Evolutionary conservation across 2,329 filamentous ascomycete genomes (phyloP).

Genomic region (Claviceps monticola): DNA sequence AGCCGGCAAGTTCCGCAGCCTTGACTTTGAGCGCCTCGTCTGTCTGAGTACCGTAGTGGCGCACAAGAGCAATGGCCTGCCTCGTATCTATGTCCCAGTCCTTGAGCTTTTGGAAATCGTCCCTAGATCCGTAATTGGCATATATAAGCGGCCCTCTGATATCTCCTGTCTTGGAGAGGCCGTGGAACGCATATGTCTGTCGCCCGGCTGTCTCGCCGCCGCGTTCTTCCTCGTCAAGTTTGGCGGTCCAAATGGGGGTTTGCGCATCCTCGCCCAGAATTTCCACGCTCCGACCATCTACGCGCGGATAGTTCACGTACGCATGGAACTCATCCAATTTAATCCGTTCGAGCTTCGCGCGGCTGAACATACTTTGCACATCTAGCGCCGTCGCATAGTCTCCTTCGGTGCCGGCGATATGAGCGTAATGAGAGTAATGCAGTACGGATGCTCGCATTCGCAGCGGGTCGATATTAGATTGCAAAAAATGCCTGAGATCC

Average conservation of each 20-base stretch:
- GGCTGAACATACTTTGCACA: slow-evolving; percentile 62
- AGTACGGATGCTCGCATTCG: slow-evolving; percentile 59
- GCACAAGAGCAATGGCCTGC: slow-evolving; percentile 72
- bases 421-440: slow-evolving; percentile 72
- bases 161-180: slow-evolving; percentile 73
- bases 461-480: slow-evolving; percentile 55
- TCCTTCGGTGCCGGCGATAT: slow-evolving; percentile 88
- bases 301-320: slow-evolving; percentile 81
- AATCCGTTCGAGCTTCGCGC: slow-evolving; percentile 61
- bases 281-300: slow-evolving; percentile 64
- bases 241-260: slow-evolving; percentile 59
- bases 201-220: slow-evolving; percentile 48
- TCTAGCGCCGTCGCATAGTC: slow-evolving; percentile 78
- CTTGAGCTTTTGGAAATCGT: slow-evolving; percentile 64
- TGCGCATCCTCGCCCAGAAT: slow-evolving; percentile 56
- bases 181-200: slow-evolving; percentile 74
- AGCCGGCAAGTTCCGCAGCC: slow-evolving; percentile 75
- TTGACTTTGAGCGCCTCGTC: slow-evolving; percentile 76
- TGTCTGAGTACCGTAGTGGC: slow-evolving; percentile 60
- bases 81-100: slow-evolving; percentile 60
- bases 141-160: slow-evolving; percentile 80
- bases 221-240: slow-evolving; percentile 63
- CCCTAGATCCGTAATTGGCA: slow-evolving; percentile 76
- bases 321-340: slow-evolving; percentile 68
- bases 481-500: slow-evolving; percentile 61